Conservation (phyloP, 306 rosid genomes). For the Mimosa pudica region DNA sequence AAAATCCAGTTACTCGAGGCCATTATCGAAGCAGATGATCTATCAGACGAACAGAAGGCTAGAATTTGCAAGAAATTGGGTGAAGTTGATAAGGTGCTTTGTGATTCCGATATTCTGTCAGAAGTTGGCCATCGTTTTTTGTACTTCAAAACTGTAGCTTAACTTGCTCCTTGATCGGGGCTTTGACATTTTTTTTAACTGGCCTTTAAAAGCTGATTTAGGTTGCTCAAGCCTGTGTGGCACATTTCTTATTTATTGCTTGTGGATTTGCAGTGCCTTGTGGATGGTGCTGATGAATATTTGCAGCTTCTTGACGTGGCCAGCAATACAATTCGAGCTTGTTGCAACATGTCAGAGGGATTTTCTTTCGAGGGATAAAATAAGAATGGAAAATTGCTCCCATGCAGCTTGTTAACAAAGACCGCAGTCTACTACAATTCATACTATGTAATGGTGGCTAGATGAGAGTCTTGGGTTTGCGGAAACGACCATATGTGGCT, state of each 20-base stretch:
- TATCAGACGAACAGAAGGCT: slow-evolving; percentile 90
- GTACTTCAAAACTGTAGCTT: not conserved
- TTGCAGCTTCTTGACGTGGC: slow-evolving; percentile 87
- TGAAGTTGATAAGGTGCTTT: slow-evolving; percentile 78
- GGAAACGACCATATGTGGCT: not conserved
- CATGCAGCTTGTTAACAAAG: not conserved
- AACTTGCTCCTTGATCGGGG: not conserved
- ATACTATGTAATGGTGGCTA: not conserved
- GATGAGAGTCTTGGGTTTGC: not conserved
- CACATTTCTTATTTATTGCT: slow-evolving; percentile 31
- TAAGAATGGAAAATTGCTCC: slow-evolving; percentile 9
- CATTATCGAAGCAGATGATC: slow-evolving; percentile 67
- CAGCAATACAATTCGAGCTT: slow-evolving; percentile 70
- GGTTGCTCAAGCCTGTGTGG: slow-evolving; percentile 12
- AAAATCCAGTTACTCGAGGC: slow-evolving; percentile 67
- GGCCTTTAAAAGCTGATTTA: not conserved
- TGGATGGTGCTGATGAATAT: slow-evolving; percentile 90
- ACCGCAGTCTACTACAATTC: not conserved
- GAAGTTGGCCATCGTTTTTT: not conserved
- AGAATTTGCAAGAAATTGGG: slow-evolving; percentile 84
- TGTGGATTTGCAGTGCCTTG: slow-evolving; percentile 67
- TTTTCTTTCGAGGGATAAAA: slow-evolving; percentile 45
- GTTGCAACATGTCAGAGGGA: slow-evolving; percentile 63
- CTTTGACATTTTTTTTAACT: not conserved
- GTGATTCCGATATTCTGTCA: not conserved